Percentiles rank a stretch among this genome's conserved stretches.
These are phyloP conservation scores for Neonectria sp. DNA, from an alignment of 2,329 filamentous ascomycete genomes.

Conservation along the genomic window DNA sequence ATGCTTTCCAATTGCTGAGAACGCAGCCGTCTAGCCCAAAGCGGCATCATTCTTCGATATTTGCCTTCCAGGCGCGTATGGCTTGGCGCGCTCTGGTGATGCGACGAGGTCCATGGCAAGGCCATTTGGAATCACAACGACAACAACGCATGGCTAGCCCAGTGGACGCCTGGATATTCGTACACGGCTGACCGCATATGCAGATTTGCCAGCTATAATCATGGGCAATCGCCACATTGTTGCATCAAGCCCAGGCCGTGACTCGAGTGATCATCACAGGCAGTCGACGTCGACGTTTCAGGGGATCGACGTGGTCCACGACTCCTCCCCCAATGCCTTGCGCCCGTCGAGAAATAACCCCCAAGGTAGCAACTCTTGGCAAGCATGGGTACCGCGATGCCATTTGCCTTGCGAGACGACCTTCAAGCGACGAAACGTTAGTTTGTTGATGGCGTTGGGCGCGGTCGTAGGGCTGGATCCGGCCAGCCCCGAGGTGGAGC, in stretches of 20 bases:
- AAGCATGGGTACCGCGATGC: background rate
- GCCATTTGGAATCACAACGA: background rate
- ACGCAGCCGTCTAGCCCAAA: conserved; percentile 20
- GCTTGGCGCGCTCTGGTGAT: conserved; percentile 15
- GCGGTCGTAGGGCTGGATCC: conserved; percentile 24
- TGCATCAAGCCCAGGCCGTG: background rate
- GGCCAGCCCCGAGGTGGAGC: background rate
- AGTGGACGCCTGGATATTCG: background rate
- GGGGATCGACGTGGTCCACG: background rate
- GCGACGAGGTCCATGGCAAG: background rate
- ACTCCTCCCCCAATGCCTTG: background rate
- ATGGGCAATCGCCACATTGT: background rate
- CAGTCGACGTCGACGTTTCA: background rate
- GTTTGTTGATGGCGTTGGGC: conserved; percentile 1
- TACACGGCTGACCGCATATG: background rate
- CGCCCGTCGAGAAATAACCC: background rate
- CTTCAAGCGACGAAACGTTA: conserved; percentile 6
- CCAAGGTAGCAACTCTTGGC: background rate
- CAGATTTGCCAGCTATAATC: background rate
- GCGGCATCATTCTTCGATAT: conserved; percentile 27
- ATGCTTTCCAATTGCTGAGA: conserved; percentile 1
- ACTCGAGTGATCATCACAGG: background rate
- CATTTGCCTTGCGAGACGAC: background rate
- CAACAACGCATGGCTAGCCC: background rate
- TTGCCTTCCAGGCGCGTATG: conserved; percentile 6